A percentile compares a stretch with the other conserved stretches of the same genome.
phyloP scores from a whole-genome alignment of 371 early-diverging fungal genomes.

The Batkoa obscura region DNA sequence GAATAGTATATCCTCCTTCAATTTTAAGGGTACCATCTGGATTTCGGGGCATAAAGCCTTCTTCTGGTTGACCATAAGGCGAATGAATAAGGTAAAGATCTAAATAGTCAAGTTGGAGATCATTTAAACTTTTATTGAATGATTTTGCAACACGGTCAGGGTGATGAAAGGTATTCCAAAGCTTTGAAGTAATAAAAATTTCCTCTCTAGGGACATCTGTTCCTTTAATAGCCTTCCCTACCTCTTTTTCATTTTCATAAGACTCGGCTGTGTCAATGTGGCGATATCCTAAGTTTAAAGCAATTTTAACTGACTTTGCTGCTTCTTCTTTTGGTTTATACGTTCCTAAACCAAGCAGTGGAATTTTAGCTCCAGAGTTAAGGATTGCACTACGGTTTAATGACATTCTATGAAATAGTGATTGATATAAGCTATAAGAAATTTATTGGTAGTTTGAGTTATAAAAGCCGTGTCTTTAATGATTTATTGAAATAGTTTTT shows the following conservation, averaged over 20 bases:
- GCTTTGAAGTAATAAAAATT: slow-evolving; percentile 51
- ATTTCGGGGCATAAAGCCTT: background rate
- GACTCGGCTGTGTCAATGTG: slow-evolving; percentile 10
- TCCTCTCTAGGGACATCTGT: slow-evolving; percentile 39
- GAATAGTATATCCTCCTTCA: background rate
- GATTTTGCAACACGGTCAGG: slow-evolving; percentile 17
- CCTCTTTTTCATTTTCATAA: slow-evolving; percentile 41
- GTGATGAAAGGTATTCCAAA: slow-evolving; percentile 25
- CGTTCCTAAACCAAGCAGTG: slow-evolving; percentile 9
- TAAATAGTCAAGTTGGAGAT: slow-evolving; percentile 36
- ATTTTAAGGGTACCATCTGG: background rate
- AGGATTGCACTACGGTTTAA: background rate
- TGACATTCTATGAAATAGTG: too few relatives aligned
- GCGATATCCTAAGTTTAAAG: slow-evolving; percentile 11
- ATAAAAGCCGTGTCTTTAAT: too few relatives aligned
- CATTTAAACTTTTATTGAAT: slow-evolving; percentile 14
- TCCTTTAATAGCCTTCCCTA: slow-evolving; percentile 34
- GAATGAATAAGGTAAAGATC: slow-evolving; percentile 61
- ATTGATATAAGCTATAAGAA: too few relatives aligned
- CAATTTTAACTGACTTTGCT: background rate
- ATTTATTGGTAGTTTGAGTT: too few relatives aligned
- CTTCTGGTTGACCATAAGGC: slow-evolving; percentile 24
- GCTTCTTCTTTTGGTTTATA: slow-evolving; percentile 5
- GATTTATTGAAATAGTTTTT: too few relatives aligned
- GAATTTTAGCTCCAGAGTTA: slow-evolving; percentile 6